Base-by-base conservation (phyloP, 2,329 filamentous ascomycete genomes). In the Fusarium bulbicola region DNA sequence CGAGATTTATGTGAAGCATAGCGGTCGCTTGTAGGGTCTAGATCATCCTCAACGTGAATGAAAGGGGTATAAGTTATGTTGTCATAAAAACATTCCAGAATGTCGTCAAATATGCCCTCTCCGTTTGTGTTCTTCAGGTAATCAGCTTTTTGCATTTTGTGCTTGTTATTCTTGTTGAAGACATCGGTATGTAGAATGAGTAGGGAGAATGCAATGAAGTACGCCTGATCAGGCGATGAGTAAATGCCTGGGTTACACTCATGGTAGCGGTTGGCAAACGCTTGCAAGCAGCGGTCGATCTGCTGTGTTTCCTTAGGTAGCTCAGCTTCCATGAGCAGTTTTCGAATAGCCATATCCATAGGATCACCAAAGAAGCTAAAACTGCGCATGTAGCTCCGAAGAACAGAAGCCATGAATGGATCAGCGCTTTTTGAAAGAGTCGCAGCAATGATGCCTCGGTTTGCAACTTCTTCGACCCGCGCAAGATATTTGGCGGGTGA, bases 161-260 rank as follows among this genome's bases (percentile, higher is more conserved):
- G 90, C 84, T 98, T 98, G 85, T 98, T 98, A 85, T 98, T 99
- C 83, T 97, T 97, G 86, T 99, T 99, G 89, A 98, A 98, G n/a
- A 97, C 94, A 80, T 99, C 96, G 0, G 96, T 98, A 78, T 99
- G 96, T 39, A 99, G 86, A 75, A 99, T 98, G 67, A 99, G 89
- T 63, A 99, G 91, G 5, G 95, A 98, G 80, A 99, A 99, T 21
- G 95, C 95, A 73, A 98, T 95, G 78, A 98, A 97, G 81, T 98
- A 98, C n/a, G 96, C 95, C 83, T 98, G 94, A 78, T 98, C 96
- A 76, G 95, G 91, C 39, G 92, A 92, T 30, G 92, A 89, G 82
- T 97, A 99, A 68, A 99, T 97, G 43, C 96, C 95, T 6, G 96
- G 96, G 77, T 99, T 99, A 83, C 96, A 99, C 82, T 99, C 96